phyloP scores from a whole-genome alignment of 2,329 filamentous ascomycete species.

The Passalora sequoiae region DNA sequence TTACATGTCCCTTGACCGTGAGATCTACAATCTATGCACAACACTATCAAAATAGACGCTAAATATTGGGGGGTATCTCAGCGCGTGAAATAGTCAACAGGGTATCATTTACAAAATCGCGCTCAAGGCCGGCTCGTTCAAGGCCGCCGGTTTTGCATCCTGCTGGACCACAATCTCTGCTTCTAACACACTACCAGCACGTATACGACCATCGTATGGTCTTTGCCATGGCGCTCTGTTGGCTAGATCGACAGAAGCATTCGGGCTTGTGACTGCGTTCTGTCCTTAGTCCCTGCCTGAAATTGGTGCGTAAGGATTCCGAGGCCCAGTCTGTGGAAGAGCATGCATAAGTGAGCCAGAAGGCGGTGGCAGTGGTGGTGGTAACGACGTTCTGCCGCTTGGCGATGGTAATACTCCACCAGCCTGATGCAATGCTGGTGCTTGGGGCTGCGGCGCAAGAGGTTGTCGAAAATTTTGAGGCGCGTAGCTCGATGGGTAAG shows the following conservation, averaged over 20 bases:
- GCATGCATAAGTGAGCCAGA: constrained; percentile 29
- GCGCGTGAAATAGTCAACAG: constrained; percentile 1
- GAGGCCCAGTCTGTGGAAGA: constrained; percentile 32
- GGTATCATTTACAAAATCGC: constrained; percentile 1
- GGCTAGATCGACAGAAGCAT: too few species aligned
- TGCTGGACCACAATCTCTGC: too few species aligned
- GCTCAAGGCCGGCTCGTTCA: too few species aligned
- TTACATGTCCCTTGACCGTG: constrained; percentile 1
- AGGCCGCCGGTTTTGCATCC: too few species aligned
- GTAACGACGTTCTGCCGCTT: constrained; percentile 10
- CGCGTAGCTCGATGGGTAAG: constrained; percentile 13
- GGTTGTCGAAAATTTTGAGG: constrained; percentile 16
- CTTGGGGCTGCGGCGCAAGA: constrained; percentile 11
- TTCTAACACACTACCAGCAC: too few species aligned
- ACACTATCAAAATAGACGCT: too few species aligned
- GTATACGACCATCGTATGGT: too few species aligned
- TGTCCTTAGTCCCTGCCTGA: too few species aligned
- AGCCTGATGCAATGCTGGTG: constrained; percentile 15
- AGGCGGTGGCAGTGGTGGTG: constrained; percentile 13
- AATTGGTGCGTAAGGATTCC: constrained; percentile 29
- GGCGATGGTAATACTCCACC: constrained; percentile 22
- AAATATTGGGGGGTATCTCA: constrained; percentile 10
- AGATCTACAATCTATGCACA: constrained; percentile 4
- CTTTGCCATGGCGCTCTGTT: too few species aligned
- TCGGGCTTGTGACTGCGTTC: too few species aligned